Evolutionary conservation across 148 eudicot species (phyloP).

Genomic region (Chenopodium quinoa): DNA sequence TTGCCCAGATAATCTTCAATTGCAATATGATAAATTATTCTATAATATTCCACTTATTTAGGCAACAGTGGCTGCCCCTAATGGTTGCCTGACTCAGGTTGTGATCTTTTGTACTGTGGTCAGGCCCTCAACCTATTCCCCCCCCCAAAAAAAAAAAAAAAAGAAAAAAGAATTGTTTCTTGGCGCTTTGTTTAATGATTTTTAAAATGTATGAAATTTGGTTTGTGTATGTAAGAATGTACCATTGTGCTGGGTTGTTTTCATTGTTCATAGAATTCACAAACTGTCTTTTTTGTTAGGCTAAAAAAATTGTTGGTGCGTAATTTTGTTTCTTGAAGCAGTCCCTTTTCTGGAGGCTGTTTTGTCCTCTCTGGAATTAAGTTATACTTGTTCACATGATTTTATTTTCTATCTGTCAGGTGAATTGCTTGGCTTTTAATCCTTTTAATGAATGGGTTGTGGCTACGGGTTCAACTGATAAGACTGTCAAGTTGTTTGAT

Average conservation of each 20-base stretch:
- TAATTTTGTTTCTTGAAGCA: neutral
- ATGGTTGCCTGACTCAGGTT: neutral
- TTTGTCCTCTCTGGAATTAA: neutral
- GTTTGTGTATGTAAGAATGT: neutral
- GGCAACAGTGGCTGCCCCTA: neutral
- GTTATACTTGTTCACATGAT: neutral
- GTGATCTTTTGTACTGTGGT: neutral
- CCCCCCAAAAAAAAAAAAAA: neutral
- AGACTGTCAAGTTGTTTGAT: constrained; percentile 64
- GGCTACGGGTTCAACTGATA: constrained; percentile 77
- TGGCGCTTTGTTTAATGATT: neutral
- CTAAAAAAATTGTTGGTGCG: neutral
- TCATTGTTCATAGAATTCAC: neutral
- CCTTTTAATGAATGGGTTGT: constrained; percentile 79
- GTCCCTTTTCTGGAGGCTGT: neutral
- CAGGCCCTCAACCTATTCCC: neutral
- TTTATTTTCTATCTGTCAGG: constrained; percentile 35
- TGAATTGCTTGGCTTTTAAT: constrained; percentile 79
- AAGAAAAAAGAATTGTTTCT: neutral
- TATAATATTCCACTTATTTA: neutral
- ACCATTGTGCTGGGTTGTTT: neutral
- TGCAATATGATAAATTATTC: too few relatives aligned
- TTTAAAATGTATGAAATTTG: neutral
- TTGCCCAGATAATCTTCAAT: too few relatives aligned
- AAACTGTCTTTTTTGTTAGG: neutral